These are phyloP conservation scores for Schizosaccharomyces japonicus DNA, from an alignment of 805 yeast genomes.

Conservation along the genomic window DNA sequence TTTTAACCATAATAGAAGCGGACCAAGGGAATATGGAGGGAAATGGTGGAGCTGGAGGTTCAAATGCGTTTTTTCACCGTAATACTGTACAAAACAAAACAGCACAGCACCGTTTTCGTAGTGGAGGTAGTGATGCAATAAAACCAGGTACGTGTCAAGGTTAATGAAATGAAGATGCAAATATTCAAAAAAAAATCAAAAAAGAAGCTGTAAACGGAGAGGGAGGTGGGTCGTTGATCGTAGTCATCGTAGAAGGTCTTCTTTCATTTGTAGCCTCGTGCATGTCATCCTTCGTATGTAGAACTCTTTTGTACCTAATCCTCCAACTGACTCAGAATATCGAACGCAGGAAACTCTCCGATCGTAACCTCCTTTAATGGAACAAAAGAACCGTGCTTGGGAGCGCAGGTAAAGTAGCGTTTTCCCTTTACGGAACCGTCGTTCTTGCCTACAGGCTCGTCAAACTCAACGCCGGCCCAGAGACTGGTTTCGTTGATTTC, in stretches of 20 bases:
- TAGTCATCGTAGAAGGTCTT: background rate
- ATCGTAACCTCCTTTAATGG: slow-evolving; percentile 43
- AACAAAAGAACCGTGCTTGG: slow-evolving; percentile 54
- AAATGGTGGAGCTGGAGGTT: too few relatives aligned
- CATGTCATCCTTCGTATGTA: background rate
- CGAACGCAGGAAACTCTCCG: slow-evolving; percentile 40
- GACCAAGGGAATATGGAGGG: too few relatives aligned
- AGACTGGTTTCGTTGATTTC: slow-evolving; percentile 23
- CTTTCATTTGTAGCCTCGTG: background rate
- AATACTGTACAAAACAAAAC: too few relatives aligned
- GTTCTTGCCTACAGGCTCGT: slow-evolving; percentile 70
- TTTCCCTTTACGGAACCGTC: slow-evolving; percentile 48
- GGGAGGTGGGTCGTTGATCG: too few relatives aligned
- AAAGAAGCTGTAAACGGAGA: too few relatives aligned
- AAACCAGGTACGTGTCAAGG: too few relatives aligned
- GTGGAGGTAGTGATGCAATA: too few relatives aligned
- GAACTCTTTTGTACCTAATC: background rate
- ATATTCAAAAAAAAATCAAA: too few relatives aligned
- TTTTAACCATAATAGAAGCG: too few relatives aligned
- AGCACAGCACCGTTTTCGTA: too few relatives aligned
- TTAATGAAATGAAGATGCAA: too few relatives aligned
- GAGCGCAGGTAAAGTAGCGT: slow-evolving; percentile 31
- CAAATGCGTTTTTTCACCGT: too few relatives aligned
- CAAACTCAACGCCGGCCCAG: slow-evolving; percentile 76
- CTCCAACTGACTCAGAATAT: slow-evolving; percentile 25